Conservation (phyloP, 225 moss, liverwort and hornwort genomes). For the Takakia lepidozioides region DNA sequence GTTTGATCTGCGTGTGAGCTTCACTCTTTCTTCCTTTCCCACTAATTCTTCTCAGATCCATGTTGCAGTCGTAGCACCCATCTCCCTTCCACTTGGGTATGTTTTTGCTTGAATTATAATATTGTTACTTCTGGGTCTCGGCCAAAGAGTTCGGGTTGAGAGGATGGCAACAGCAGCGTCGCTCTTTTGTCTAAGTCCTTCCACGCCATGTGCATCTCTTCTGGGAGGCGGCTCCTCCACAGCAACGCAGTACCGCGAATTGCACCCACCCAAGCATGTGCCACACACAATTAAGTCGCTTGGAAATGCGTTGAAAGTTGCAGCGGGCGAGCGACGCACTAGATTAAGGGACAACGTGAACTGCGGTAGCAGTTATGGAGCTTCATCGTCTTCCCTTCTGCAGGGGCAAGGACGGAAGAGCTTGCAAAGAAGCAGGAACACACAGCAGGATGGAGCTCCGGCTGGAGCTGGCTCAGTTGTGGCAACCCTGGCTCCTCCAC, state of each 20-base stretch:
- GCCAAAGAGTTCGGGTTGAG: background rate
- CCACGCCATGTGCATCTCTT: background rate
- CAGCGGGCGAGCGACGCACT: no score
- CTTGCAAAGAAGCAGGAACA: conserved; percentile 8
- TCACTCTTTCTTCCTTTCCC: background rate
- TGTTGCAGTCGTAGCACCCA: no score
- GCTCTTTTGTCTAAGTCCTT: background rate
- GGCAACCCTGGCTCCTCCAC: conserved; percentile 41
- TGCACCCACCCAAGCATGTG: no score
- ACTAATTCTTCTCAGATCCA: background rate
- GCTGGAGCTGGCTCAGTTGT: conserved; percentile 1
- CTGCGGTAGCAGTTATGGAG: conserved; percentile 17
- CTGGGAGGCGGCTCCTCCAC: background rate
- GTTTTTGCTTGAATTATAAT: no score
- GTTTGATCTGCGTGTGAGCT: no score
- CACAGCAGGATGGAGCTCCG: conserved; percentile 1
- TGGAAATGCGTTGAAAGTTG: no score
- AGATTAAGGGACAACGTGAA: no score
- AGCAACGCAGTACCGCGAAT: conserved; percentile 12
- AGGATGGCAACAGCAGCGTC: conserved; percentile 3
- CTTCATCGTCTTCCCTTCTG: conserved; percentile 23
- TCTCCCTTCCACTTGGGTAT: no score
- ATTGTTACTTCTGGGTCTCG: no score
- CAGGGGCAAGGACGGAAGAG: conserved; percentile 6
- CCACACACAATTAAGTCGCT: no score